phyloP scores from a whole-genome alignment of 2,329 filamentous ascomycete species.

The Penicillium rolfsii region DNA sequence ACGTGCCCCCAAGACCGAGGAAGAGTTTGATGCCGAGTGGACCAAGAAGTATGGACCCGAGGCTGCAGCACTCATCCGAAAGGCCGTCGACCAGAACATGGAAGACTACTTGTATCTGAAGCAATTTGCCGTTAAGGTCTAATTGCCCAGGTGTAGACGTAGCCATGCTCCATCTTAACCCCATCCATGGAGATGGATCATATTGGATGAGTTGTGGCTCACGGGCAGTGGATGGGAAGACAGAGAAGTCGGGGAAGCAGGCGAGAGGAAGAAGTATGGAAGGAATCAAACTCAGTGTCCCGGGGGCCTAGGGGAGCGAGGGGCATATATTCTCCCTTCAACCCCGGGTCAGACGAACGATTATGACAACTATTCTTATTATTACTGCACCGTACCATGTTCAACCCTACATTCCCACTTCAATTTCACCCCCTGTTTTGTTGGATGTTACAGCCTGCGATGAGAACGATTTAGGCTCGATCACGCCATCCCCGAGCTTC shows the following conservation, averaged over 20 bases:
- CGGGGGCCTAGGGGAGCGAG: not conserved
- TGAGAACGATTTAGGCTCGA: constrained; percentile 35
- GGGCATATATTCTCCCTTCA: not conserved
- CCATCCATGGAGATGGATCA: not conserved
- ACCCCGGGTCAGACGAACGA: not conserved
- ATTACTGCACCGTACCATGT: constrained; percentile 4
- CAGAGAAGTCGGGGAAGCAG: not conserved
- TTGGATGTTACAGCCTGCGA: constrained; percentile 12
- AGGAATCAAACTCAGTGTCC: not conserved
- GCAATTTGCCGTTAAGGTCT: constrained; percentile 63
- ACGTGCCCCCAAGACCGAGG: constrained; percentile 50
- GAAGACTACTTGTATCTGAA: constrained; percentile 67
- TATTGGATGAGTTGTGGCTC: not conserved
- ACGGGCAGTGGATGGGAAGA: not conserved
- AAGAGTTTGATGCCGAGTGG: constrained; percentile 63
- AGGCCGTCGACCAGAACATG: constrained; percentile 63
- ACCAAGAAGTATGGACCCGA: constrained; percentile 63
- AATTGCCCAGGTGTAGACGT: constrained; percentile 4
- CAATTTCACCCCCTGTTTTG: not conserved
- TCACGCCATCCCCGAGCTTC: constrained; percentile 30
- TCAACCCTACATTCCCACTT: not conserved
- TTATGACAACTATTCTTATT: constrained; percentile 5
- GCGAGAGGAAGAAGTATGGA: constrained; percentile 3
- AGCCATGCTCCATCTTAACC: not conserved
- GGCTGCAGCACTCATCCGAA: constrained; percentile 60